Base-by-base conservation (phyloP, 108 stramenopile genomes). In the Nitzschia putrida region DNA sequence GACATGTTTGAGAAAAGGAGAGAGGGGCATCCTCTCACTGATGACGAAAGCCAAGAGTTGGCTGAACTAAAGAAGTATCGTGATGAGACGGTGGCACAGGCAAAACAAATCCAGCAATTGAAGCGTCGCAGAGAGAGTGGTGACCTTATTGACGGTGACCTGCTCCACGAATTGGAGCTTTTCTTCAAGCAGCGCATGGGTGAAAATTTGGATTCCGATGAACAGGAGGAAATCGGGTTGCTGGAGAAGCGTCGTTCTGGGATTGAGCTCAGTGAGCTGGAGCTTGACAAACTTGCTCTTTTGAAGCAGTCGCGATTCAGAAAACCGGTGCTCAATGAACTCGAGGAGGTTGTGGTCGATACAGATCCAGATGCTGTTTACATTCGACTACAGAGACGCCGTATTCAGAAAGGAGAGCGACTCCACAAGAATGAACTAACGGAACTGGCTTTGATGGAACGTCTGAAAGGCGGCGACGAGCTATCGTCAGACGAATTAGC, bases 31-130 rank as follows among this genome's bases (percentile, higher is more conserved):
- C 38, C 24, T 53, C 51, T 75, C 20, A 54, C 39, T 20, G 60
- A 75, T 20, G 74, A 52, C 5, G 74, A 75, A 59, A 10, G 13
- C n/a, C 51, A 61, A n/a, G 59, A 75, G 22, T 52, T 75, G 22
- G 66, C 55, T 12, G 21, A 26, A 12, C 44, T 75, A 0, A 45
- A 45, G 41, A 11, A 61, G 23, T 43, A 44, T 43, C 66, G 63
- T 2, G 16, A 14, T 7, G 44, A 47, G 47, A 47, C 47, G n/a
- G 45, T 7, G 21, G 47, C 43, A 49, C 18, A 50, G 22, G 63
- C 47, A n/a, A 6, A 24, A 9, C 20, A 50, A 64, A 64, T 47
- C 45, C 11, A 14, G n/a, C 22, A 64, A 64, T 20, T 64, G 40
- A 64, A 25, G 22, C 8, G 5, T 2, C 43, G 45, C 5, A 64